Percentiles rank a stretch among this genome's conserved stretches.
These are phyloP conservation scores for Trypanosoma lewisi DNA, from an alignment of 208 protist genomes.

Conservation along the genomic window DNA sequence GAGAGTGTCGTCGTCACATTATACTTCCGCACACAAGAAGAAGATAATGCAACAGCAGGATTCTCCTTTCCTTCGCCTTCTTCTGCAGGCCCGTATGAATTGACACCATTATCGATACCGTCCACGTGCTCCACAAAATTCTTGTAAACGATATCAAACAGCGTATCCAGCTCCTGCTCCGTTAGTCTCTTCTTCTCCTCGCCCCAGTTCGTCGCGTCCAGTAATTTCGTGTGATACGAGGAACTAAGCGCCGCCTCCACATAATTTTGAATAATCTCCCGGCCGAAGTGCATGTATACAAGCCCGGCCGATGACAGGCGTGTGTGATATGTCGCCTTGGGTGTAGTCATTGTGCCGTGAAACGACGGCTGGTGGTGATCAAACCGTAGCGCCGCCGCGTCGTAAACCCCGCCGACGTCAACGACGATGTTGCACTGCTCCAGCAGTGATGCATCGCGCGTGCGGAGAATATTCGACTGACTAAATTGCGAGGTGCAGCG, in stretches of 20 bases:
- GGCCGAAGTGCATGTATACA: constrained; percentile 94
- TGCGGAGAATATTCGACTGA: constrained; percentile 71
- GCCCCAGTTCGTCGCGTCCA: constrained; percentile 44
- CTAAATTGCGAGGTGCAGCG: constrained; percentile 61
- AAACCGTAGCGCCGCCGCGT: constrained; percentile 73
- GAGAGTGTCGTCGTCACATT: constrained; percentile 69
- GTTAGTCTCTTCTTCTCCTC: constrained; percentile 30
- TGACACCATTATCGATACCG: constrained; percentile 94
- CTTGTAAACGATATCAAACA: constrained; percentile 83
- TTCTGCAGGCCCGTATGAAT: constrained; percentile 46
- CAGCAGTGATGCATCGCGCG: constrained; percentile 78
- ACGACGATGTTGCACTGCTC: constrained; percentile 84
- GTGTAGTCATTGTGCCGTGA: constrained; percentile 82
- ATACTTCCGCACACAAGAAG: constrained; percentile 66
- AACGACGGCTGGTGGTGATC: constrained; percentile 97
- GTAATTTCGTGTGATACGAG: constrained; percentile 34
- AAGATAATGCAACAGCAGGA: constrained; percentile 1
- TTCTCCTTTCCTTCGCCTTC: constrained; percentile 17
- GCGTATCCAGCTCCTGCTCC: constrained; percentile 51
- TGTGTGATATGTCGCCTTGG: constrained; percentile 64
- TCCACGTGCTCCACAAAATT: constrained; percentile 94
- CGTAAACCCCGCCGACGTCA: constrained; percentile 95
- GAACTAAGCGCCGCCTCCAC: constrained; percentile 41
- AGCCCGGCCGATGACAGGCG: constrained; percentile 92
- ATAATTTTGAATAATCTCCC: constrained; percentile 84